Evolutionary conservation across 78 protist genomes (phyloP), one percentile per base, ranked within the genome.

Genomic region (Tieghemostelium lacteum): DNA sequence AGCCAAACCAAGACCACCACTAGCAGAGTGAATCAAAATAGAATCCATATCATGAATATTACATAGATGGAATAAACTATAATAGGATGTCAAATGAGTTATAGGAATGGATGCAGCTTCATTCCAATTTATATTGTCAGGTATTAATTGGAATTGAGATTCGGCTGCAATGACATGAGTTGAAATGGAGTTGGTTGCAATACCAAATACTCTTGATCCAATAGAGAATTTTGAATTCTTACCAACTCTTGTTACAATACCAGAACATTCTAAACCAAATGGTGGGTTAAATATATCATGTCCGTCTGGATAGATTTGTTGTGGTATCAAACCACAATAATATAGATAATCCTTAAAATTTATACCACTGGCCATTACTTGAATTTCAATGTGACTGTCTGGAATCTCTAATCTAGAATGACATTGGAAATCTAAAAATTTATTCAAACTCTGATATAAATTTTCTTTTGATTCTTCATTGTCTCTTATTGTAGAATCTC

Each of bases 281-380:
- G 52, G 10, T 45, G n/a, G n/a, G n/a, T n/a, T n/a, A n/a, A n/a
- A n/a, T n/a, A n/a, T n/a, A n/a, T n/a, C 29, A 60, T 87, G 76
- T 19, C 88, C 88, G 28, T 65, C 66, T 50, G 76, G 42, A 55
- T 66, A 75, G 37, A 69, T 34, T 42, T 87, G 87, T 67, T 58
- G 88, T 34, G 93, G 93, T 19, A 75, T 20, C 22, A 78, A 55
- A 66, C 88, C 88, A 54, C 88, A 57, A 29, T 55, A 75, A 67
- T 42, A 75, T 19, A 87, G 63, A 29, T 76, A 69, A 72, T 87
- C 93, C 10, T 77, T 73, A 69, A 67, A 87, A 62, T 87, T 87
- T 31, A 87, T 64, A 78, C 88, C 88, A 24, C 76, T 67, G 3
- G 88, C 75, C 77, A 50, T 64, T 1, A 78, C 88, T 55, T 78